Evolutionary conservation across 805 yeast species (phyloP), one percentile per base, ranked within the genome.

Genomic region (Saccharomycopsis microspora): DNA sequence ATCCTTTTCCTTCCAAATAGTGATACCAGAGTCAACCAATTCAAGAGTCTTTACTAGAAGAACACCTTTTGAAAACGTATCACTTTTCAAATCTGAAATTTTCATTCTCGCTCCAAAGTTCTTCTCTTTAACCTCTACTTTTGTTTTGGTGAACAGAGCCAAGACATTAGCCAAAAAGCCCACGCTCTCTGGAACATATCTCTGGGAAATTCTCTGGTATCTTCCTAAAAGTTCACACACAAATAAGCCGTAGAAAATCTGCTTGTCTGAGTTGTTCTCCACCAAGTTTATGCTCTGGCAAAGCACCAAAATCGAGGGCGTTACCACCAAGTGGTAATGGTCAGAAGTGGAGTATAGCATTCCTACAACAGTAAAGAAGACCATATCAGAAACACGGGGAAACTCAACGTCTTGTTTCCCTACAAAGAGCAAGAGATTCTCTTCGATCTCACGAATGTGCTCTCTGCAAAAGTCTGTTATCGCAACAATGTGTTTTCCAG

Each of bases 321-420:
- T 89, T 4, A 81, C 89, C 7, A 93, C 83, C 50, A 88, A 70
- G 68, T 93, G 98, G 64, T 85, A 90, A 60, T 87, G 89, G 68
- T 93, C 99, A 0, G 98, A 93, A 0, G 97, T 87, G 0, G 98
- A 89, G 60, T 84, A 93, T 4, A 88, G 60, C 46, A 73, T 69
- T 5, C 97, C 97, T 49, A 89, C 70, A 4, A 87, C 57, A 0
- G 79, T 70, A 58, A 82, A 85, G 51, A 83, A 75, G 4, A 85
- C 64, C 50, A 87, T 64, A 59, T 88, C 95, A 3, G 75, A 65
- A 10, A 65, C 56, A 40, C 60, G 64, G 32, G 74, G 70, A 50
- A 67, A 70, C n/a, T 42, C 36, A 33, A 59, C 56, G 5, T 57
- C 56, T 9, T 58, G 57, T 43, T 64, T 58, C 19, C 54, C 48